Base-by-base conservation (phyloP, 805 yeast genomes). In the Nakazawaea pomicola region DNA sequence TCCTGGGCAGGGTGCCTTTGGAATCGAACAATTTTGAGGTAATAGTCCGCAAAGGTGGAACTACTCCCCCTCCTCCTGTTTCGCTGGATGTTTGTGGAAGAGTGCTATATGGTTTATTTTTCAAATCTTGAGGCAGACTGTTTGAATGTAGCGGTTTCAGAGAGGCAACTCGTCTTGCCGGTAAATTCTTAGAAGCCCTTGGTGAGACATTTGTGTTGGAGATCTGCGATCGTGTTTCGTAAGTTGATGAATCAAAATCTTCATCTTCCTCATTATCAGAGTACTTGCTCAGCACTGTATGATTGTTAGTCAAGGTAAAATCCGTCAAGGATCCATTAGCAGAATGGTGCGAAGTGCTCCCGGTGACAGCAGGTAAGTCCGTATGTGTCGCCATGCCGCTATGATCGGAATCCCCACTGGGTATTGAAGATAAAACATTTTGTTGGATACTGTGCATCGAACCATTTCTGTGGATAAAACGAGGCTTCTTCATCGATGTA, bases 11-110 rank as follows among this genome's bases (percentile, higher is more conserved):
- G 0, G 82, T 76, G 1, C 87, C 89, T 49, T 77, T 81, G 10
- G 77, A 73, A 51, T 83, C 91, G 57, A 84, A 83, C 5, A 83
- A 61, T 46, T 80, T 80, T 1, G 89, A 81, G 0, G 89, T 80
- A 1, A 88, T 82, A 2, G 89, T 77, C 30, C 84, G 58, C 33
- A 78, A 60, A 38, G 71, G 77, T 1, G 70, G 48, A 12, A 40
- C 15, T 14, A 30, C 20, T 20, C 28, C 43, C 20, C n/a, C n/a
- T n/a, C n/a, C n/a, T n/a, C n/a, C n/a, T n/a, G n/a, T n/a, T n/a
- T 33, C 23, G 17, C n/a, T 4, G 8, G 18, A 19, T 17, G 40
- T 7, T 6, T 24, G 38, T 16, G 33, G 40, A 17, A 17, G 41
- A 15, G 28, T 38, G 38, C 57, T 56, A 41, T 52, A 53, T 28